These are phyloP conservation scores for Zoysia japonica DNA, from an alignment of 176 grass and related monocot species.

Conservation along the genomic window DNA sequence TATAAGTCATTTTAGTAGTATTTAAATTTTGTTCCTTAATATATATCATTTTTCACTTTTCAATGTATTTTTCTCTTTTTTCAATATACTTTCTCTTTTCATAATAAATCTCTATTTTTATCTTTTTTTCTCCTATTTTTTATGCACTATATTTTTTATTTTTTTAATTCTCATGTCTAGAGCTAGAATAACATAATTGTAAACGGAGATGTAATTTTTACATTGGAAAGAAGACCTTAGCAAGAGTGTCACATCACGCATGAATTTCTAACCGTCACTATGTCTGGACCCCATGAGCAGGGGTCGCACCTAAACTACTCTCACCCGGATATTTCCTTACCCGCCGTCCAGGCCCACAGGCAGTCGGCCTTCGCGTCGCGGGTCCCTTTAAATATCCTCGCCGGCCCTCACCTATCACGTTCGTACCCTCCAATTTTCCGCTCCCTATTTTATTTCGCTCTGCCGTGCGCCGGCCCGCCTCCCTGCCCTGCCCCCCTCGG, in stretches of 20 bases:
- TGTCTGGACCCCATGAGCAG: not conserved
- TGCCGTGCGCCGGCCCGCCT: constrained; percentile 15
- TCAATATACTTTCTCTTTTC: too few species aligned
- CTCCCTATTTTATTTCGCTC: not conserved
- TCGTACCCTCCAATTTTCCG: constrained; percentile 8
- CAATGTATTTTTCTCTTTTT: too few species aligned
- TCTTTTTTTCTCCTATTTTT: too few species aligned
- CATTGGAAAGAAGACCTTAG: not conserved
- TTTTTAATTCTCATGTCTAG: too few species aligned
- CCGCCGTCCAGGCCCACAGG: constrained; percentile 4
- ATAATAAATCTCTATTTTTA: too few species aligned
- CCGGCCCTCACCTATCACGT: constrained; percentile 32
- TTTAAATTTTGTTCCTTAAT: too few species aligned
- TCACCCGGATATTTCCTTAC: not conserved
- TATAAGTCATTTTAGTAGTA: too few species aligned
- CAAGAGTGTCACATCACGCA: constrained; percentile 23
- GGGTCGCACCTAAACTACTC: not conserved
- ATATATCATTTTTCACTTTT: too few species aligned
- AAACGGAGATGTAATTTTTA: too few species aligned
- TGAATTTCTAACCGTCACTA: not conserved
- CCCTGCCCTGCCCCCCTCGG: not conserved
- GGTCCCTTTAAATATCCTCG: constrained; percentile 35
- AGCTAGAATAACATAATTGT: too few species aligned
- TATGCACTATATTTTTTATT: too few species aligned
- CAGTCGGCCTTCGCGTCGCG: not conserved